These are phyloP conservation scores for Arxiozyma telluris DNA, from an alignment of 1,139 yeast genomes.

Conservation along the genomic window DNA sequence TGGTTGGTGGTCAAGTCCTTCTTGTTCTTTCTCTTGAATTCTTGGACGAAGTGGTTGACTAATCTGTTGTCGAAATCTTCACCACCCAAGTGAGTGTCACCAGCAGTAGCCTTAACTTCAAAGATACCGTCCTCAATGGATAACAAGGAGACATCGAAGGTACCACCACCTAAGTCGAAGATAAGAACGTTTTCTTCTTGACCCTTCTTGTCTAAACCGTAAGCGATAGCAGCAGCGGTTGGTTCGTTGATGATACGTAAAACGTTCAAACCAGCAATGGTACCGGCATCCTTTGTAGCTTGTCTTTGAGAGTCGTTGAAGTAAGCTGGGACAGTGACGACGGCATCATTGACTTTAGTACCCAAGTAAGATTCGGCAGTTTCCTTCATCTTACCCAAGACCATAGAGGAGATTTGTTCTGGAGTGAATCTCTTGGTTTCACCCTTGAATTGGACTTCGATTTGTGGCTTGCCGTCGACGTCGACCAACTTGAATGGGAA, in stretches of 20 bases:
- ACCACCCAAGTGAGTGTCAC: constrained; percentile 75
- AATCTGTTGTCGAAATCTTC: constrained; percentile 78
- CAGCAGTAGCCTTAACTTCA: constrained; percentile 98
- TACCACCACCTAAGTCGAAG: constrained; percentile 99
- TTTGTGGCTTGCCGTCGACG: constrained; percentile 81
- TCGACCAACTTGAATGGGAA: constrained; percentile 96
- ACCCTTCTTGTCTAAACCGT: constrained; percentile 89
- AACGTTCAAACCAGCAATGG: constrained; percentile 95
- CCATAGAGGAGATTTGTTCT: constrained; percentile 96
- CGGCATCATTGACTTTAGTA: constrained; percentile 87
- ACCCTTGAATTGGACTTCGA: constrained; percentile 90
- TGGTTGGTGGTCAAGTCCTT: constrained; percentile 65
- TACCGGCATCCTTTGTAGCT: constrained; percentile 98
- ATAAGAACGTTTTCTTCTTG: constrained; percentile 87
- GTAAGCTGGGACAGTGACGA: constrained; percentile 95
- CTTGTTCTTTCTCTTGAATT: constrained; percentile 80
- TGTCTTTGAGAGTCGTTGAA: constrained; percentile 98
- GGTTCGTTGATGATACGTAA: constrained; percentile 97
- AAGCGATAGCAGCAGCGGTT: constrained; percentile 98
- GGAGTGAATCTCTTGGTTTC: constrained; percentile 94
- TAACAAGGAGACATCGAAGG: constrained; percentile 94
- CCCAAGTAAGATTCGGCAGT: constrained; percentile 95
- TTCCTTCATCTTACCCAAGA: constrained; percentile 96
- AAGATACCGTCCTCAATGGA: constrained; percentile 97
- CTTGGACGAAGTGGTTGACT: constrained; percentile 68